Base-by-base conservation (phyloP, 2,329 filamentous ascomycete species). In the Fusarium secorum region DNA sequence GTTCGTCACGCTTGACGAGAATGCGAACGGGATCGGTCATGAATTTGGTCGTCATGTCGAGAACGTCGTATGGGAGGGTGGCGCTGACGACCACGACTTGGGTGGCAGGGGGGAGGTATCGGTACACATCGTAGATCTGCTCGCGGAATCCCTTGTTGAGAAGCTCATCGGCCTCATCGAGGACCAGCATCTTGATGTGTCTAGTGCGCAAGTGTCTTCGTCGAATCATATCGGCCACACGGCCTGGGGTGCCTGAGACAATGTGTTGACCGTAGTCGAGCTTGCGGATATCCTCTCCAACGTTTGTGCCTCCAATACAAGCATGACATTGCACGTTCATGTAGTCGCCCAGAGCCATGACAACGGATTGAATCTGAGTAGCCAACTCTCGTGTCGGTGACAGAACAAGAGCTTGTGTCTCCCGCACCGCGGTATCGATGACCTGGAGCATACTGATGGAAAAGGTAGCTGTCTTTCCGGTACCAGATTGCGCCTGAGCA, bases 271-370 rank as follows among this genome's bases (percentile, higher is more conserved):
- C 96, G 77, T 98, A 96, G 81, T 98, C 94, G 68, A 99, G 93
- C 84, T 97, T 97, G 81, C 93, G 91, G 76, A 99, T 99, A 79
- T 99, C 96, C 80, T 98, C 96, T 76, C 96, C 94, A 39, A 99
- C 95, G 79, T 97, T 98, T 74, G 96, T 99, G 66, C 96, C 96
- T 74, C 96, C 96, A 78, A 99, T 98, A 83, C 96, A 99, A 65
- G 96, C 95, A 78, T 99, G 96, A 84, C 96, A 99, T 83, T 99
- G 95, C 7, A 99, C 94, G 79, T 98, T 98, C 96, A 99, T 98
- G 86, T 98, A 99, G 83, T 99, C 96, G 73, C 96, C 96, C n/a
- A 99, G 89, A n/a, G 96, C 96, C 90, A 98, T 97, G 75, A 99
- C 93, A 65, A 99, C 96, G 38, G 94, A 97, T 84, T 99, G 96